A percentile compares a stretch with the other conserved stretches of the same genome.
phyloP scores from a whole-genome alignment of 1,284 basidiomycete genomes.

The Trichosporon coremiiforme region DNA sequence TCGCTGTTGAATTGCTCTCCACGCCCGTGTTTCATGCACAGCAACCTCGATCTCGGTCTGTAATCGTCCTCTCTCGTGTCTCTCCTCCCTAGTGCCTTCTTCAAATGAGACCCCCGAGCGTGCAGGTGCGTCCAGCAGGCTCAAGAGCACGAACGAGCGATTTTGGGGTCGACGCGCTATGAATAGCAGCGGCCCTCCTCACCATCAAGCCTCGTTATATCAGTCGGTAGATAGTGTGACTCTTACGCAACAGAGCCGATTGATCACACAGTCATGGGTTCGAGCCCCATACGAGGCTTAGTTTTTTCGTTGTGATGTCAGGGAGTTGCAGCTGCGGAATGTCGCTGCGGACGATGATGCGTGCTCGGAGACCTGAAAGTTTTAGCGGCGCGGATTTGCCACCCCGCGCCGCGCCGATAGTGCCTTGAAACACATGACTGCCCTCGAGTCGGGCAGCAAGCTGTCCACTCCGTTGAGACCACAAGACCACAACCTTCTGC shows the following conservation, averaged over 20 bases:
- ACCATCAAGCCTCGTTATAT: slow-evolving; percentile 7
- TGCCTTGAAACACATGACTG: too few species aligned
- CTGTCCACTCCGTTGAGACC: too few species aligned
- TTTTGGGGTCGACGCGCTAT: not conserved
- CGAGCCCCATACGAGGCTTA: slow-evolving; percentile 17
- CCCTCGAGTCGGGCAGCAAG: too few species aligned
- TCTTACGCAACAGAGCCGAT: slow-evolving; percentile 15
- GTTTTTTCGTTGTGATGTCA: not conserved
- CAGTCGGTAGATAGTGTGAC: slow-evolving; percentile 20
- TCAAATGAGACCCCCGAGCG: too few species aligned
- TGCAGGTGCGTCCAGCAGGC: too few species aligned
- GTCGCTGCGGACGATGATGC: not conserved
- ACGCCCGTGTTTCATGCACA: not conserved
- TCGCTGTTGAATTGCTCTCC: not conserved
- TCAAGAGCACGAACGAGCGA: not conserved
- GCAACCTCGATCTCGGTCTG: not conserved
- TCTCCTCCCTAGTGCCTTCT: not conserved
- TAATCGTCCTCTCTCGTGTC: not conserved
- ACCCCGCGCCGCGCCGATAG: too few species aligned
- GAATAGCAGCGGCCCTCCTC: not conserved
- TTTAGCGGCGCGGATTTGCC: not conserved
- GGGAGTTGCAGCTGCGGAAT: not conserved
- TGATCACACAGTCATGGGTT: slow-evolving; percentile 20
- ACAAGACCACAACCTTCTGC: too few species aligned
- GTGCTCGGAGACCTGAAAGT: not conserved